Conservation (phyloP, 2,329 filamentous ascomycete species). For the Alternaria brassicae region DNA sequence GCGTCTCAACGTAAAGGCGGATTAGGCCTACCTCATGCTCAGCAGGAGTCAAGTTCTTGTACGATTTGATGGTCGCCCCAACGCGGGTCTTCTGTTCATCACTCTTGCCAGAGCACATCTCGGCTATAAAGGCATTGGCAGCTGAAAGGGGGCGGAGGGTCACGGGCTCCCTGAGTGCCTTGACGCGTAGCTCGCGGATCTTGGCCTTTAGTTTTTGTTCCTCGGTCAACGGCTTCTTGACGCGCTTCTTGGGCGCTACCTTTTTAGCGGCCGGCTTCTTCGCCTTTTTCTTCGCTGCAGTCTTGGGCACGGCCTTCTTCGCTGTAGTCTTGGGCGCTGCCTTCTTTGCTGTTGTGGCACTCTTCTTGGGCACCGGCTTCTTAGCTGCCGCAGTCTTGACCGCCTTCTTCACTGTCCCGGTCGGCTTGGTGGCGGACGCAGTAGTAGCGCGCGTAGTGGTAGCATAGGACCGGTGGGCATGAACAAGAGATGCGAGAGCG, state of each 20-base stretch:
- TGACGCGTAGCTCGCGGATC: conserved; percentile 46
- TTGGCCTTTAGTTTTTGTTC: conserved; percentile 39
- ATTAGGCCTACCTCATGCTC: conserved; percentile 44
- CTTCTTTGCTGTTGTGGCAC: conserved; percentile 33
- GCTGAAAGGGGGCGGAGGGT: conserved; percentile 8
- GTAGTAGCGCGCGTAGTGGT: conserved; percentile 41
- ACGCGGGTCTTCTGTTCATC: conserved; percentile 15
- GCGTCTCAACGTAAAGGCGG: background rate
- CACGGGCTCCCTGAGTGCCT: conserved; percentile 48
- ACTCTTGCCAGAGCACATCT: conserved; percentile 11
- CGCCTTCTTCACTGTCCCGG: conserved; percentile 40
- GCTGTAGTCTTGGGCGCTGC: conserved; percentile 22
- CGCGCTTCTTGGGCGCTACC: conserved; percentile 28
- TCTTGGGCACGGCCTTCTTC: no score
- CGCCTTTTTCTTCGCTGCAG: conserved; percentile 23
- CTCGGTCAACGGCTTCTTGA: conserved; percentile 36
- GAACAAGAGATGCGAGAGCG: conserved; percentile 30
- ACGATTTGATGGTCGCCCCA: conserved; percentile 16
- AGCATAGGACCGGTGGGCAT: conserved; percentile 44
- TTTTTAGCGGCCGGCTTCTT: conserved; percentile 30
- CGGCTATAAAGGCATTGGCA: conserved; percentile 38
- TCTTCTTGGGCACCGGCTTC: conserved; percentile 40
- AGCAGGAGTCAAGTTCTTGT: conserved; percentile 40
- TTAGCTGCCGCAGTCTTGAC: conserved; percentile 33
- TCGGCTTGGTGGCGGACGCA: conserved; percentile 40